phyloP scores from a whole-genome alignment of 2,329 filamentous ascomycete species.

The Rugonectria rugulosa region DNA sequence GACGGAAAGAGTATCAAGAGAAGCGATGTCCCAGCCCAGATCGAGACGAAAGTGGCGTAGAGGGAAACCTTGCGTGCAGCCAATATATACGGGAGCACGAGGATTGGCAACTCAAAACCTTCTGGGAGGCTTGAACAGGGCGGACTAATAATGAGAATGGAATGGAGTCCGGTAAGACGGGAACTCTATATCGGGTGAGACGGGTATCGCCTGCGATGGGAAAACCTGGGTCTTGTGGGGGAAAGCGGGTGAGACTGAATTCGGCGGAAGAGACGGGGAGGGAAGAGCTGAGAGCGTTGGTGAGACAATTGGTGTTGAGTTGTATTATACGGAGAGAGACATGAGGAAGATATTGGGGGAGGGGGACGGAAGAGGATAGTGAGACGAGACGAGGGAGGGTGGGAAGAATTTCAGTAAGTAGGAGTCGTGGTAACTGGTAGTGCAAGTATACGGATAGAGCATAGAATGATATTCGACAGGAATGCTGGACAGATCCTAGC shows the following conservation, averaged over 20 bases:
- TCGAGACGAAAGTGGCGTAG: no score
- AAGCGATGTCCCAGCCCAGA: no score
- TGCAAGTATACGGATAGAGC: no score
- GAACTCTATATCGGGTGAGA: slow-evolving; percentile 1
- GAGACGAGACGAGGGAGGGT: no score
- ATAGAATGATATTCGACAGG: no score
- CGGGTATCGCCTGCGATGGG: no score
- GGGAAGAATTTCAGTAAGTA: no score
- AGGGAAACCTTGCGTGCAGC: no score
- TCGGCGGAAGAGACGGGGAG: not conserved
- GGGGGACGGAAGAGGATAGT: slow-evolving; percentile 4
- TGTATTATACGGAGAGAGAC: not conserved
- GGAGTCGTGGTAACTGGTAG: no score
- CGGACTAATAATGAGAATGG: not conserved
- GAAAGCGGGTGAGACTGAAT: not conserved
- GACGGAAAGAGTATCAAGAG: no score
- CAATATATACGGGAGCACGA: not conserved
- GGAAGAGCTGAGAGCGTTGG: not conserved
- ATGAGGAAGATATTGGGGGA: not conserved
- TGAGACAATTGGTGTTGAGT: slow-evolving; percentile 35
- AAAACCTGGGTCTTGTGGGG: no score
- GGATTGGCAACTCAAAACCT: slow-evolving; percentile 3
- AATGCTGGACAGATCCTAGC: no score
- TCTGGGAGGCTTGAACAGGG: slow-evolving; percentile 10
- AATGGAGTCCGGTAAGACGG: slow-evolving; percentile 1